Conservation (phyloP, 108 stramenopile species). For the Aurantiochytrium sp. region DNA sequence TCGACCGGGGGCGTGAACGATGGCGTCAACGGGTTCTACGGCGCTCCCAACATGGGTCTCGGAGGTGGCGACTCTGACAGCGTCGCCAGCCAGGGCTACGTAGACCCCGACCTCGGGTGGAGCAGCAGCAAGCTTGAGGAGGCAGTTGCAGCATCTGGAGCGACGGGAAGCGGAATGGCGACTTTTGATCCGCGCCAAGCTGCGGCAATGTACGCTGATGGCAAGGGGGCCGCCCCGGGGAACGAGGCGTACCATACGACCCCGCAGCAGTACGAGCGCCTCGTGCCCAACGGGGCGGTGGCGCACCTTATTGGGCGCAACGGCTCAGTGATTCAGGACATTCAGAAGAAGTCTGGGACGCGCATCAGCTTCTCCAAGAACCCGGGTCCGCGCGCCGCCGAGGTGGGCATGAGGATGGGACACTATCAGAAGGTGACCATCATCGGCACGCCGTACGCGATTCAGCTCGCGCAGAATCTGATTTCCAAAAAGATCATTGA, state of each 20-base stretch:
- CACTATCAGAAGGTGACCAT: slow-evolving; percentile 29
- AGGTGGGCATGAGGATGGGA: not conserved
- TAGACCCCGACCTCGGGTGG: not conserved
- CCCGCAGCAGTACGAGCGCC: not conserved
- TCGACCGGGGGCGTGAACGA: too few relatives aligned
- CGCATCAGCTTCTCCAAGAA: not conserved
- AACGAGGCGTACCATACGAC: not conserved
- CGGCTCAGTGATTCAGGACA: not conserved
- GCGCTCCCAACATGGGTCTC: too few relatives aligned
- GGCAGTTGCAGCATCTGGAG: not conserved
- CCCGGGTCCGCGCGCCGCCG: not conserved
- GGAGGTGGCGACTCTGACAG: not conserved
- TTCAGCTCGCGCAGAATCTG: not conserved
- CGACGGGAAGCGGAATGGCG: too few relatives aligned
- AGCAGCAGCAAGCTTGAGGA: not conserved
- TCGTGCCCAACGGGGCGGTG: not conserved
- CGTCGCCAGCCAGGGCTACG: not conserved
- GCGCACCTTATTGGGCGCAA: slow-evolving; percentile 3
- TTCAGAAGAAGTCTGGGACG: not conserved
- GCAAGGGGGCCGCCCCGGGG: not conserved
- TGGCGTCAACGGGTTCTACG: too few relatives aligned
- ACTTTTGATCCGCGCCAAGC: too few relatives aligned
- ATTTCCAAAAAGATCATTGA: slow-evolving; percentile 15
- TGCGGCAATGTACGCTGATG: not conserved
- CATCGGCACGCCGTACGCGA: not conserved